These are phyloP conservation scores for Isatis lusitanica DNA, from an alignment of 441 rosid genomes.

Conservation along the genomic window DNA sequence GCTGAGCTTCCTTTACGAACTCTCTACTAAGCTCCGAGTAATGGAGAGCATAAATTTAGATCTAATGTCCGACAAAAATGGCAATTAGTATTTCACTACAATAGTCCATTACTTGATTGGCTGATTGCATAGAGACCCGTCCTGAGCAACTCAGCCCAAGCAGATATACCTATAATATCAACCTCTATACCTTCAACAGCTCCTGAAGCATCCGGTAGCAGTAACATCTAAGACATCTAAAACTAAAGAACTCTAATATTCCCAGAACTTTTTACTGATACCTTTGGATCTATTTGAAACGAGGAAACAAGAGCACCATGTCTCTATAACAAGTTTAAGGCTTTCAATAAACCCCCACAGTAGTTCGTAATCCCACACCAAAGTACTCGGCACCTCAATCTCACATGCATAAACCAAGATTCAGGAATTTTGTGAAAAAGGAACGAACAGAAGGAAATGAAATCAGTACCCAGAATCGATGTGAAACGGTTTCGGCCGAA, in stretches of 20 bases:
- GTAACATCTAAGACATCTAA: neutral
- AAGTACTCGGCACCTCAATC: neutral
- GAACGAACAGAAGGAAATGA: neutral
- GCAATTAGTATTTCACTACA: neutral
- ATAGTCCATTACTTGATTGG: neutral
- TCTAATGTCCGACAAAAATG: neutral
- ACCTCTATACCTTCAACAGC: neutral
- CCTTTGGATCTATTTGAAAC: neutral
- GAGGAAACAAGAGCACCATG: neutral
- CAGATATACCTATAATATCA: neutral
- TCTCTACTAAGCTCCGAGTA: neutral
- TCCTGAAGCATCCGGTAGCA: neutral
- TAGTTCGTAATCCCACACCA: neutral
- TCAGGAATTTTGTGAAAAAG: constrained; percentile 1
- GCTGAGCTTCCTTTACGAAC: constrained; percentile 8
- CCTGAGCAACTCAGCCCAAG: neutral
- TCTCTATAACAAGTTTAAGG: neutral
- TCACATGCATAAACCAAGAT: constrained; percentile 1
- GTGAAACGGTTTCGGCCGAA: constrained; percentile 73
- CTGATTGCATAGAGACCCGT: neutral
- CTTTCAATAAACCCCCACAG: neutral
- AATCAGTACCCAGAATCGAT: constrained; percentile 87
- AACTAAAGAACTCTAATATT: neutral
- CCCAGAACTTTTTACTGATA: constrained; percentile 14
- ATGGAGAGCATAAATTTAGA: neutral